Evolutionary conservation across 495 filamentous ascomycete genomes (phyloP).

Genomic region (Wilcoxina mikolae): DNA sequence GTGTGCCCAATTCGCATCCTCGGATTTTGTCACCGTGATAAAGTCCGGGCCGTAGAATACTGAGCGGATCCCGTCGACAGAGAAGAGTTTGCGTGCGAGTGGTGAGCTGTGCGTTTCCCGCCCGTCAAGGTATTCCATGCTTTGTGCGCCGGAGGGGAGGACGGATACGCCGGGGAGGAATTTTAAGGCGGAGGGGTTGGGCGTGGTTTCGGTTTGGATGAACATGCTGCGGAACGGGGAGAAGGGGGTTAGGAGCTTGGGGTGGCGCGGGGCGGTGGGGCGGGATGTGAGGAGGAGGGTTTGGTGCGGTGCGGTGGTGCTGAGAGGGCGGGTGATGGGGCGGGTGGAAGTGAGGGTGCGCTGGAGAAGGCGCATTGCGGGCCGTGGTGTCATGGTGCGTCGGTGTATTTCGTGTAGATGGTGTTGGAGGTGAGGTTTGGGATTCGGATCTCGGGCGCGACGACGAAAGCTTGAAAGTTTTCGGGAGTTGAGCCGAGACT

Average conservation of each 20-base stretch:
- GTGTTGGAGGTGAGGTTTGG: not conserved
- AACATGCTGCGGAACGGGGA: slow-evolving; percentile 57
- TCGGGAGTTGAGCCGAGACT: too few relatives aligned
- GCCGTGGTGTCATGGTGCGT: not conserved
- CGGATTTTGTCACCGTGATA: slow-evolving; percentile 86
- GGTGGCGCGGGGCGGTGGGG: not conserved
- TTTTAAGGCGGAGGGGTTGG: slow-evolving; percentile 83
- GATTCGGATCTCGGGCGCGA: not conserved
- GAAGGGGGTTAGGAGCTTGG: slow-evolving; percentile 2
- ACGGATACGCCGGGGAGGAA: slow-evolving; percentile 79
- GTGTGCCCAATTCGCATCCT: slow-evolving; percentile 80
- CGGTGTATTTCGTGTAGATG: not conserved
- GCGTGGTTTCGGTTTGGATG: slow-evolving; percentile 90
- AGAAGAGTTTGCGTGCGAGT: slow-evolving; percentile 73
- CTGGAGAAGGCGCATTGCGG: not conserved
- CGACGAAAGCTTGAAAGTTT: too few relatives aligned
- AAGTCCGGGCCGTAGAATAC: slow-evolving; percentile 95
- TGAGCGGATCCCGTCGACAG: slow-evolving; percentile 75
- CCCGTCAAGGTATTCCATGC: slow-evolving; percentile 80
- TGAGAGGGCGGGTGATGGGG: not conserved
- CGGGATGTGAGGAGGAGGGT: not conserved
- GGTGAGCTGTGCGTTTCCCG: slow-evolving; percentile 88
- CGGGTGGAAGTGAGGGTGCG: not conserved
- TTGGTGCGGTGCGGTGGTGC: not conserved
- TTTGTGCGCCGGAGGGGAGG: slow-evolving; percentile 59